Conservation (phyloP, 352 stramenopile species). For the Pythium aristosporum region DNA sequence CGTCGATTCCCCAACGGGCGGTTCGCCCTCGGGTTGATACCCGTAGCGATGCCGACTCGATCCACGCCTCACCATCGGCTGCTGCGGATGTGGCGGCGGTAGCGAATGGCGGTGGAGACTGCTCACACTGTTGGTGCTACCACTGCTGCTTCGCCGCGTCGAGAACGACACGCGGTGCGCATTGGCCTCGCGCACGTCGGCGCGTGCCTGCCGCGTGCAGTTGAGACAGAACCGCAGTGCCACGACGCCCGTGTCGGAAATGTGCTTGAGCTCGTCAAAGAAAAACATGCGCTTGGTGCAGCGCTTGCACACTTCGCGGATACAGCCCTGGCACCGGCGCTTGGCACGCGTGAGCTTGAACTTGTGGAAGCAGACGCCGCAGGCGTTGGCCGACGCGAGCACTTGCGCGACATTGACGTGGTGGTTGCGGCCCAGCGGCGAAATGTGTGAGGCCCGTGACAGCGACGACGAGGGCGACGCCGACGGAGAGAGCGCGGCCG, state of each 20-base stretch:
- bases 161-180: conserved; percentile 10
- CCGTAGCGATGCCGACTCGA: background rate
- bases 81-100: background rate
- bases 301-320: conserved; percentile 32
- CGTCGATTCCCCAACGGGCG: conserved; percentile 10
- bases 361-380: conserved; percentile 37
- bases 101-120: background rate
- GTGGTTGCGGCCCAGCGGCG: too few relatives aligned
- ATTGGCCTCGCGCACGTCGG: conserved; percentile 20
- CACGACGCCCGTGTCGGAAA: conserved; percentile 30
- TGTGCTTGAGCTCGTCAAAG: conserved; percentile 36
- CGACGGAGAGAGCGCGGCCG: conserved; percentile 9
- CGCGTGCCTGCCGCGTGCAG: conserved; percentile 31
- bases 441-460: too few relatives aligned
- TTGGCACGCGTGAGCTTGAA: conserved; percentile 40
- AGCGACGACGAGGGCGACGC: background rate
- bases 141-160: conserved; percentile 10
- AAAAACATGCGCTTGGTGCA: conserved; percentile 35
- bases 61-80: conserved; percentile 11
- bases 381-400: conserved; percentile 24
- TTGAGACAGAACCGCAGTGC: conserved; percentile 38
- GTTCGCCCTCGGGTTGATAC: conserved; percentile 13
- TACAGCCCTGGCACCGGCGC: conserved; percentile 32
- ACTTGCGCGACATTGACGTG: conserved; percentile 8
- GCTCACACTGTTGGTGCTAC: conserved; percentile 5